phyloP scores from a whole-genome alignment of 2,329 filamentous ascomycete species.

The Stachybotrys chlorohalonatus region DNA sequence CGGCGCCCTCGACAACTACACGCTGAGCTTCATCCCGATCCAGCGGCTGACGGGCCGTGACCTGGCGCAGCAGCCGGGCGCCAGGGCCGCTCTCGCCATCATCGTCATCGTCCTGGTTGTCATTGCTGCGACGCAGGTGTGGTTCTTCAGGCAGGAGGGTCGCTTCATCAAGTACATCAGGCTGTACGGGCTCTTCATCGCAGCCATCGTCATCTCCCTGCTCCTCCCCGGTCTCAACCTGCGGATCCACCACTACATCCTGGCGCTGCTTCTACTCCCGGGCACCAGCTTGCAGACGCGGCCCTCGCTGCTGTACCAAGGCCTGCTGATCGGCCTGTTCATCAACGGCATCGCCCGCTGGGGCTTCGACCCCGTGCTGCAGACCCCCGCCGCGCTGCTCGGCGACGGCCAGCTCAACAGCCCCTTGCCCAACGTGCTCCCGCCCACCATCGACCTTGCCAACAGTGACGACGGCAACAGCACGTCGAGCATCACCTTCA shows the following conservation, averaged over 20 bases:
- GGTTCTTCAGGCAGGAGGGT: slow-evolving; percentile 78
- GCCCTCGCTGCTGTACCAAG: slow-evolving; percentile 78
- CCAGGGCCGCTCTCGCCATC: slow-evolving; percentile 69
- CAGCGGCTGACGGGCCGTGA: slow-evolving; percentile 87
- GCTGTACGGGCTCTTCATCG: slow-evolving; percentile 63
- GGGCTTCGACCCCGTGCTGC: slow-evolving; percentile 84
- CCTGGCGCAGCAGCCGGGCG: slow-evolving; percentile 80
- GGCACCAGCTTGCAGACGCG: slow-evolving; percentile 86
- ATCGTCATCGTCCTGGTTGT: slow-evolving; percentile 62
- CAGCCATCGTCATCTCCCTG: slow-evolving; percentile 60
- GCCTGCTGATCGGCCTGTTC: slow-evolving; percentile 81
- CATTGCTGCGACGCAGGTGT: slow-evolving; percentile 69
- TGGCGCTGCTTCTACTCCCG: slow-evolving; percentile 76
- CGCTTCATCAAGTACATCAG: slow-evolving; percentile 69
- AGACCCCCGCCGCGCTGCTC: slow-evolving; percentile 67
- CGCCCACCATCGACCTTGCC: slow-evolving; percentile 36
- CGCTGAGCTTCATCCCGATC: slow-evolving; percentile 88
- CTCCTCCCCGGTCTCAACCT: slow-evolving; percentile 68
- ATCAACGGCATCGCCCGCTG: slow-evolving; percentile 85
- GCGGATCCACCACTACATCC: slow-evolving; percentile 90
- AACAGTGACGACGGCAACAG: slow-evolving; percentile 17
- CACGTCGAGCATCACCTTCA: slow-evolving; percentile 58
- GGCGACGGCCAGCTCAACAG: slow-evolving; percentile 58
- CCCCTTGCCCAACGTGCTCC: slow-evolving; percentile 44
- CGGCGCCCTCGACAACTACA: slow-evolving; percentile 88